Conservation (phyloP, 345 rosid genomes). For the Eucalyptus microcorys region DNA sequence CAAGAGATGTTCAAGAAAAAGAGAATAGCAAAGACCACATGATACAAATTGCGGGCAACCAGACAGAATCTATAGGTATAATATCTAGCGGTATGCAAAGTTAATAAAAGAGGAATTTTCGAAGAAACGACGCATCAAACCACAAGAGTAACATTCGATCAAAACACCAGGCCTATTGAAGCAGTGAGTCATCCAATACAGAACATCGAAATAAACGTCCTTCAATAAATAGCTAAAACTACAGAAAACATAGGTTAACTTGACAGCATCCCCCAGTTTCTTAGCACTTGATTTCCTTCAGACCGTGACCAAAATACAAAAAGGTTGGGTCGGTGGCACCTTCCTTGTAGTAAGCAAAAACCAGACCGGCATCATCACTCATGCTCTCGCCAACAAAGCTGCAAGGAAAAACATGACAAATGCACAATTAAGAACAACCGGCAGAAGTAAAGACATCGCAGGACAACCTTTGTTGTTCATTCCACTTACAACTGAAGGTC, state of each 20-base stretch:
- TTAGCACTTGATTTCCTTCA: conserved; percentile 97
- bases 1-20: background rate
- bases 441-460: background rate
- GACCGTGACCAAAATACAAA: conserved; percentile 67
- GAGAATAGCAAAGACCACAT: background rate
- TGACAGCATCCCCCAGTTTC: background rate
- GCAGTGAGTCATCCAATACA: background rate
- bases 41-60: background rate
- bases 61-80: background rate
- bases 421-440: background rate
- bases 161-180: background rate
- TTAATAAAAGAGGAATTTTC: background rate
- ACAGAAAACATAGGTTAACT: background rate
- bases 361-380: conserved; percentile 60
- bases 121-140: background rate
- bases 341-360: conserved; percentile 94
- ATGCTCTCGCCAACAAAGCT: conserved; percentile 98
- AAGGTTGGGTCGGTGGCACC: conserved; percentile 92
- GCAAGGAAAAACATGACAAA: background rate
- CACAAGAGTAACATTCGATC: background rate
- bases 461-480: background rate
- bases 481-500: conserved; percentile 87
- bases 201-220: background rate
- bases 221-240: conserved; percentile 1
- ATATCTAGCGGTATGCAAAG: background rate